Percentiles rank a stretch among this genome's conserved stretches.
Conservation (phyloP, 2,329 filamentous ascomycete genomes). For the Diaporthe aspalathi region DNA sequence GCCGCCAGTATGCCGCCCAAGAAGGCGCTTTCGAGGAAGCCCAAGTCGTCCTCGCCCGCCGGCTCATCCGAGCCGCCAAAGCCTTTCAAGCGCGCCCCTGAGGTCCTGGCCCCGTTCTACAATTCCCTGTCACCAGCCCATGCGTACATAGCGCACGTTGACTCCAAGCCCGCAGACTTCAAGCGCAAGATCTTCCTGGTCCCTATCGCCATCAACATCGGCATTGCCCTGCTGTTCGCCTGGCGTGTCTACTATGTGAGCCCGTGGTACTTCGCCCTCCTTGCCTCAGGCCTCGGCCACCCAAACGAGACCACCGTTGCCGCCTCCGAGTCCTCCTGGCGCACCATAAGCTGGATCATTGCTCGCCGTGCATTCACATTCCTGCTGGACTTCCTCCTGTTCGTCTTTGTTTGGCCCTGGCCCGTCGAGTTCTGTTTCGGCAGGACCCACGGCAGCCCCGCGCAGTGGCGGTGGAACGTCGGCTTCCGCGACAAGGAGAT, state of each 20-base stretch:
- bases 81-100: slow-evolving; percentile 76
- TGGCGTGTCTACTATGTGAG: slow-evolving; percentile 76
- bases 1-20: slow-evolving; percentile 44
- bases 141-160: slow-evolving; percentile 88
- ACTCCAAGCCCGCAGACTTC: slow-evolving; percentile 74
- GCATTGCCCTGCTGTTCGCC: slow-evolving; percentile 71
- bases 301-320: slow-evolving; percentile 75
- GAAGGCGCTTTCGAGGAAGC: slow-evolving; percentile 49
- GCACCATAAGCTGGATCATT: slow-evolving; percentile 67
- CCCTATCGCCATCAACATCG: slow-evolving; percentile 80
- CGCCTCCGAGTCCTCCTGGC: slow-evolving; percentile 65
- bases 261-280: slow-evolving; percentile 78
- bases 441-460: slow-evolving; percentile 67
- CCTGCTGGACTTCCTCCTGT: slow-evolving; percentile 77
- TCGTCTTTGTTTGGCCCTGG: slow-evolving; percentile 78
- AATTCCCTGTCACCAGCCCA: slow-evolving; percentile 73
- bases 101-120: slow-evolving; percentile 74
- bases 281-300: slow-evolving; percentile 73
- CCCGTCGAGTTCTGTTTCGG: slow-evolving; percentile 78
- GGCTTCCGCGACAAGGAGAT: slow-evolving; percentile 86
- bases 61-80: slow-evolving; percentile 57
- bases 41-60: slow-evolving; percentile 45
- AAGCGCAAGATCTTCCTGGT: slow-evolving; percentile 88
- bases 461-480: slow-evolving; percentile 77
- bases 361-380: slow-evolving; percentile 72